phyloP scores from a whole-genome alignment of 306 rosid species.

The Acacia melanoxylon region DNA sequence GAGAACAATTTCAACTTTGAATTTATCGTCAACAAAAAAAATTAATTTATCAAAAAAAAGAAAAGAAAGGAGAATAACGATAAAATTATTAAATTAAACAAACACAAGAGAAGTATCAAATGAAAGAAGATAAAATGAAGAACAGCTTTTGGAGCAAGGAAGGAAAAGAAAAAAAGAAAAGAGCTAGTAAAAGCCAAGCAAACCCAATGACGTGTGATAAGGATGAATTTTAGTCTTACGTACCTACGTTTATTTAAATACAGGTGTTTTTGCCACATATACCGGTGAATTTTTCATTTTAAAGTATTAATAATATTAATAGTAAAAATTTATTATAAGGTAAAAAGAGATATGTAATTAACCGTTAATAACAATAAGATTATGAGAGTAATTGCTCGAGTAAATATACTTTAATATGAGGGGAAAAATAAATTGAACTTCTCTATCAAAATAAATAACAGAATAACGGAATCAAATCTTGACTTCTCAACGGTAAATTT shows the following conservation, averaged over 20 bases:
- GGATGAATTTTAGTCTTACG: no score
- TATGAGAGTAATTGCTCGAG: constrained; percentile 2
- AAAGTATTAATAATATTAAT: no score
- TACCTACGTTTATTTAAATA: no score
- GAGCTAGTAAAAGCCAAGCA: constrained; percentile 30
- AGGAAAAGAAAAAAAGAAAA: not conserved
- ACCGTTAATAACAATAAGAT: constrained; percentile 15
- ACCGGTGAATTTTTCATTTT: no score
- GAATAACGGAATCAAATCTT: not conserved
- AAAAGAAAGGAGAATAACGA: not conserved
- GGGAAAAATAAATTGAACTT: not conserved
- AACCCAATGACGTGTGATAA: no score
- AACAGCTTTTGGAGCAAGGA: not conserved
- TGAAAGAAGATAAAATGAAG: not conserved
- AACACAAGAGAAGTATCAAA: not conserved
- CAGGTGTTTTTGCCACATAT: no score
- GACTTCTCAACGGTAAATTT: not conserved
- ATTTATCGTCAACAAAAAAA: not conserved
- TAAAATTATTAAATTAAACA: not conserved
- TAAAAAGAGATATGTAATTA: not conserved
- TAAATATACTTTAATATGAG: not conserved
- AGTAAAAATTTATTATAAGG: no score
- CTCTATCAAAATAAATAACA: not conserved
- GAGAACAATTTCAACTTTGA: not conserved
- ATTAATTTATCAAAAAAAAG: not conserved